Evolutionary conservation across 1,284 basidiomycete genomes (phyloP).

Genomic region (Cryptococcus sp.): DNA sequence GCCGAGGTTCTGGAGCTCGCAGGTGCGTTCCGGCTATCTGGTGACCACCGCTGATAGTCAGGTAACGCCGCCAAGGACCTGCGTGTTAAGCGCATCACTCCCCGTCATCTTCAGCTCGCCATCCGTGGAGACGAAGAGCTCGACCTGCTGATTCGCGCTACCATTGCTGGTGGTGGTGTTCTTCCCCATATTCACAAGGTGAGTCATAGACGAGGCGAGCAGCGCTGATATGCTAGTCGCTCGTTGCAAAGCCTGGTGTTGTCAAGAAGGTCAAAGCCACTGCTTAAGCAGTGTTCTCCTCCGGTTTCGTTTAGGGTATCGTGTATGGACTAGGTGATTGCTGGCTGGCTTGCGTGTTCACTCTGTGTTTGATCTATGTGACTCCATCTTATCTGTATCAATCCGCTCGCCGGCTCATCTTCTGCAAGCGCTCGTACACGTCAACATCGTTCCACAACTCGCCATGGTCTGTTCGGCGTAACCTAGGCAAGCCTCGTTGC

Average conservation of each 20-base stretch:
- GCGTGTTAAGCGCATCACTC: conserved; percentile 93
- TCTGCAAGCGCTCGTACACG: conserved; percentile 28
- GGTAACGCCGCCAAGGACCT: conserved; percentile 97
- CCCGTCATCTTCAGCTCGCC: conserved; percentile 66
- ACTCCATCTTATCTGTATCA: neutral
- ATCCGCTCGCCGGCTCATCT: conserved; percentile 23
- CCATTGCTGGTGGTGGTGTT: conserved; percentile 79
- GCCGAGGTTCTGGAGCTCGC: conserved; percentile 57
- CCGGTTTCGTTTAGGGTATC: neutral
- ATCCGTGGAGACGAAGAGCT: conserved; percentile 88
- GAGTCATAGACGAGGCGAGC: conserved; percentile 8
- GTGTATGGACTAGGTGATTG: neutral
- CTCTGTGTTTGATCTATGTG: too few relatives aligned
- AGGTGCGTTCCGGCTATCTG: conserved; percentile 34
- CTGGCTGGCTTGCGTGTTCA: too few relatives aligned
- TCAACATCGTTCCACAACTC: conserved; percentile 70
- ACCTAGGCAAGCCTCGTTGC: conserved; percentile 70
- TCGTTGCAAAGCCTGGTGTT: conserved; percentile 32
- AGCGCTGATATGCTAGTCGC: conserved; percentile 22
- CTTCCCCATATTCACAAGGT: conserved; percentile 94
- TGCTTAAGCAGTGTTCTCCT: conserved; percentile 10
- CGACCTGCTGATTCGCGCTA: conserved; percentile 59
- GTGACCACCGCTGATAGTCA: conserved; percentile 41
- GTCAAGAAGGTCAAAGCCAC: conserved; percentile 26
- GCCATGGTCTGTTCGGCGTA: conserved; percentile 40